Evolutionary conservation across 331 rosid species (phyloP), one percentile per base, ranked within the genome.

Genomic region (Rhamnella rubrinervis): DNA sequence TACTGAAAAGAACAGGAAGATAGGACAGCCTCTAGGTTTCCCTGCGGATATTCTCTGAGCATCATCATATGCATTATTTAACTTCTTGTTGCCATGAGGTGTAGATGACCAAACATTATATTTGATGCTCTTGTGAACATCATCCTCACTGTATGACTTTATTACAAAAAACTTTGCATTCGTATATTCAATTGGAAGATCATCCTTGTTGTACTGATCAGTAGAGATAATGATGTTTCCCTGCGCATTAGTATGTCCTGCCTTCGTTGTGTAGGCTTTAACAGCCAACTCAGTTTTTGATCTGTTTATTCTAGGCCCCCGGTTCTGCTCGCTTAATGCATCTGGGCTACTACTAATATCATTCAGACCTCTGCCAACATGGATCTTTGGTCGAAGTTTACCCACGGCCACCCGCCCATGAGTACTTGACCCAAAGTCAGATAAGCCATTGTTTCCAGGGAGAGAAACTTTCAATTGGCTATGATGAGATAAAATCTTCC

Each of bases 51-150:
- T 77, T 62, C 83, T 84, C 84, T 69, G 84, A 16, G 96, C 85
- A 49, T 90, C 96, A 82, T 90, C 98, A 50, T 78, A 86, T 28
- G 96, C 93, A 72, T 72, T 75, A 65, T 77, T 83, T 71, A 93
- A 81, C 79, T 93, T 93, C 85, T 86, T 93, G 88, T 93, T 93
- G 65, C 98, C 98, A 77, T 92, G 96, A 59, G 93, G 89, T 26
- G 98, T 92, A 1, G 98, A 92, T 5, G 98, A 92, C 98, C 98
- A 92, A 49, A 92, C 90, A 82, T 86, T 92, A 79, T 92, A 90
- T 68, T 92, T 92, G 60, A 92, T 76, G 74, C 98, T 92, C 79
- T 92, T 92, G 80, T 92, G 98, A 46, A 92, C 96, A 60, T 92
- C 98, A 81, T 92, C 98, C 81, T 89, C 98, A 40, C 98, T 92